Evolutionary conservation across 805 yeast genomes (phyloP), one percentile per base, ranked within the genome.

Genomic region (Nakazawaea molendinolei): DNA sequence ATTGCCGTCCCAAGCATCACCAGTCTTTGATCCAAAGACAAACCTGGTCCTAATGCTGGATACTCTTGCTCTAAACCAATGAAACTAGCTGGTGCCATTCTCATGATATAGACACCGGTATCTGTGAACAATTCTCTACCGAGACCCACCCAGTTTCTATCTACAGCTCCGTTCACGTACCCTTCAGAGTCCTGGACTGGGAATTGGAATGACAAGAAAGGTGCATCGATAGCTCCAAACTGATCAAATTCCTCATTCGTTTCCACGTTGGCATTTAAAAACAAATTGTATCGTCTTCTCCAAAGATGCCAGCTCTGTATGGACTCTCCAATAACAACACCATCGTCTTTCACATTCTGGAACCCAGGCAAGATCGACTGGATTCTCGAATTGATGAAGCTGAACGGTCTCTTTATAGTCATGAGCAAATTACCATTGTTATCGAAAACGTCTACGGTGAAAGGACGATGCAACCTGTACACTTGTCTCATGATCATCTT

Each of bases 271-370:
- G 44, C 42, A 34, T 66, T 55, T 45, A 71, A 64, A 53, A 85
- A 92, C 47, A 92, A 62, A 50, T 89, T 86, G 57, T 92, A 92
- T 33, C 81, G 62, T 40, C 98, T 67, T 53, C 97, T 71, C 95
- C 96, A 89, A 28, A 81, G 64, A 61, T 92, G 97, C 96, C 96
- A 92, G 45, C 82, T 79, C 57, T 92, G 98, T 5, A 83, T 76
- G 19, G 86, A 73, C 54, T 90, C 97, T 1, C 97, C 97, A 14
- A 92, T 62, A 4, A 76, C 51, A 1, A 62, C 52, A 0, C 67
- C 71, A 10, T 60, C 61, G 32, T 69, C 74, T 39, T 56, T n/a
- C n/a, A n/a, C 63, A 35, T 58, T 56, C 40, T 50, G 39, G 39
- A 45, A 43, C 1, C 74, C 70, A 0, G 95, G 94, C 32, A 81